A percentile compares a stretch with the other conserved stretches of the same genome.
These are phyloP conservation scores for Angomonas desouzai DNA, from an alignment of 208 protist species.

Conservation along the genomic window DNA sequence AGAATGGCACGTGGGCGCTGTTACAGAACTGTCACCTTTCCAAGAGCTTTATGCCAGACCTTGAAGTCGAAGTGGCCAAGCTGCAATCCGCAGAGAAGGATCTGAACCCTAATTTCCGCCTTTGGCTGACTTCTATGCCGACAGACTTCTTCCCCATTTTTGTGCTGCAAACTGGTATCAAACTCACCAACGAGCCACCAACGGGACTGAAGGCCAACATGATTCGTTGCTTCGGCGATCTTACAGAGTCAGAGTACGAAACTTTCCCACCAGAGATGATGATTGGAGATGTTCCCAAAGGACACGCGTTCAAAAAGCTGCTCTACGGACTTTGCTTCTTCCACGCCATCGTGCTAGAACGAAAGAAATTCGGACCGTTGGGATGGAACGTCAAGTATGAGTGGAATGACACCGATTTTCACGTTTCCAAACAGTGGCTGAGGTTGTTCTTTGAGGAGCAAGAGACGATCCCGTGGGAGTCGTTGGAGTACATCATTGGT, in stretches of 20 bases:
- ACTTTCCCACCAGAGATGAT: slow-evolving; percentile 28
- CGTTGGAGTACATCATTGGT: slow-evolving; percentile 97
- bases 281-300: slow-evolving; percentile 63
- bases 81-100: slow-evolving; percentile 46
- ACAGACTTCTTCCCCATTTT: slow-evolving; percentile 96
- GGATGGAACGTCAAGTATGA: slow-evolving; percentile 98
- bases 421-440: slow-evolving; percentile 94
- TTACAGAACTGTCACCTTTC: slow-evolving; percentile 97
- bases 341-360: slow-evolving; percentile 95
- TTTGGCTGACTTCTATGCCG: slow-evolving; percentile 99
- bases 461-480: slow-evolving; percentile 95
- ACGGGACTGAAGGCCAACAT: slow-evolving; percentile 96
- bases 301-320: slow-evolving; percentile 92
- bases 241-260: slow-evolving; percentile 84
- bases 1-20: slow-evolving; percentile 93
- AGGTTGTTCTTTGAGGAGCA: slow-evolving; percentile 95
- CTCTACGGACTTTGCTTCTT: slow-evolving; percentile 97
- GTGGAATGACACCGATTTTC: slow-evolving; percentile 97
- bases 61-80: slow-evolving; percentile 90
- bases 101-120: slow-evolving; percentile 90
- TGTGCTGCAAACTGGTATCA: slow-evolving; percentile 97
- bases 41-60: slow-evolving; percentile 95
- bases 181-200: slow-evolving; percentile 98
- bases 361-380: slow-evolving; percentile 95
- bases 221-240: slow-evolving; percentile 89